phyloP scores from a whole-genome alignment of 2,329 filamentous ascomycete genomes.

The Hypomyces perniciosus region DNA sequence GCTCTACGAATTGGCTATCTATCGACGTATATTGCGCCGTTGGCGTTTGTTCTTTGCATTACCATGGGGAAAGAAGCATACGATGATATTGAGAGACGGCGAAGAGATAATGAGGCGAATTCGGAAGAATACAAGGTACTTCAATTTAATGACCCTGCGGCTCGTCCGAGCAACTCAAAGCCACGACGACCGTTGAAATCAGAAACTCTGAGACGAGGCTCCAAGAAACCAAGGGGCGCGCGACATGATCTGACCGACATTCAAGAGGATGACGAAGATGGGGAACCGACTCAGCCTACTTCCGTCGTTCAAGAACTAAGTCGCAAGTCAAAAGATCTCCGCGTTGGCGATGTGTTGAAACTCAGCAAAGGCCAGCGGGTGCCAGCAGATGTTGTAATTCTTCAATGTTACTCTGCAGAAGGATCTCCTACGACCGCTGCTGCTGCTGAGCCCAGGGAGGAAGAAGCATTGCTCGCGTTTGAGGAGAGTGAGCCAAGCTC shows the following conservation, averaged over 20 bases:
- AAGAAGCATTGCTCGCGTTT: constrained; percentile 38
- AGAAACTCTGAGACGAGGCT: constrained; percentile 23
- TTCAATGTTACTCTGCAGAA: constrained; percentile 71
- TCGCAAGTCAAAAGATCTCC: constrained; percentile 81
- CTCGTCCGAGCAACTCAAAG: constrained; percentile 33
- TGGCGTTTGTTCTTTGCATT: constrained; percentile 86
- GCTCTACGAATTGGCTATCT: constrained; percentile 88
- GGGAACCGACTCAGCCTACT: constrained; percentile 34
- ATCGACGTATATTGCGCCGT: constrained; percentile 85
- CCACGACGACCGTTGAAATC: constrained; percentile 40
- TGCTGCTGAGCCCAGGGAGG: constrained; percentile 28
- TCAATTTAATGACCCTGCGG: constrained; percentile 56
- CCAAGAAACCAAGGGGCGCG: constrained; percentile 25
- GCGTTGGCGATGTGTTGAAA: constrained; percentile 92
- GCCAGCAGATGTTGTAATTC: constrained; percentile 86
- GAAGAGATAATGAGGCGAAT: constrained; percentile 89
- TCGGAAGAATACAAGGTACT: constrained; percentile 81
- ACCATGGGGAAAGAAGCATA: constrained; percentile 93
- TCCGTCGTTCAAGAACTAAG: constrained; percentile 58
- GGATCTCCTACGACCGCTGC: constrained; percentile 25
- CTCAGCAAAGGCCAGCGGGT: constrained; percentile 87
- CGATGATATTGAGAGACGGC: constrained; percentile 81
- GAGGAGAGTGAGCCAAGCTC: constrained; percentile 28
- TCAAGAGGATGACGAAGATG: constrained; percentile 59
- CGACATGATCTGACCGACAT: constrained; percentile 53